Evolutionary conservation across 192 early-diverging fungal species (phyloP), one percentile per base, ranked within the genome.

Genomic region (Coemansia sp.): DNA sequence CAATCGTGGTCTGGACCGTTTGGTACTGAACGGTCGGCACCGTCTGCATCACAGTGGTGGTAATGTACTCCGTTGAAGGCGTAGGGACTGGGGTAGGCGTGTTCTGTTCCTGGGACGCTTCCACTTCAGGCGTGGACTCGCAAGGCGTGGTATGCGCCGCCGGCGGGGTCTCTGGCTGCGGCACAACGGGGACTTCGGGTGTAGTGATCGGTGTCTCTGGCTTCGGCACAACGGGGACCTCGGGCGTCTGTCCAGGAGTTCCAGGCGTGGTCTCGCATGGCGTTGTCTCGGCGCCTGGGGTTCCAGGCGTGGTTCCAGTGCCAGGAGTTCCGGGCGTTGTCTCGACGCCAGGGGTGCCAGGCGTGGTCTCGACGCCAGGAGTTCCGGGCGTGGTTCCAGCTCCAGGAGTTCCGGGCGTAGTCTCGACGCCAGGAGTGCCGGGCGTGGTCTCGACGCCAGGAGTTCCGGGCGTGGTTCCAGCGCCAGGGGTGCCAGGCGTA

Each of bases 1-100:
- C 54, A 23, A 61, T 58, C 10, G 67, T 54, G 31, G 56, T 75
- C 16, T 62, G 62, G 8, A 75, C 62, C 0, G 67, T 77, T 60
- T 77, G 49, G 63, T 62, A 64, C n/a, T 65, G 24, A 4, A 65
- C 31, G 59, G 58, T 69, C 1, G 67, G 60, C n/a, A 76, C 66
- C 8, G 73, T 76, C 59, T 69, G 67, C 65, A 54, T 47, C 21
- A 49, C 32, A 3, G 63, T 62, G 12, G 65, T 58, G 16, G 65
- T 75, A 23, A 69, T 50, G 9, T 60, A 66, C 50, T 45, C 33
- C 3, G 42, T 27, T 5, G 63, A 49, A 10, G 61, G 65, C 1
- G 33, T 28, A n/a, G 60, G 38, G n/a, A 35, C 58, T 8, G 60
- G 44, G 25, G 56, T 44, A 0, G 67, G 56, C 14, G 60, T 47